Percentiles rank a stretch among this genome's conserved stretches.
phyloP scores from a whole-genome alignment of 495 filamentous ascomycete genomes.

The Penicillium bialowiezense region DNA sequence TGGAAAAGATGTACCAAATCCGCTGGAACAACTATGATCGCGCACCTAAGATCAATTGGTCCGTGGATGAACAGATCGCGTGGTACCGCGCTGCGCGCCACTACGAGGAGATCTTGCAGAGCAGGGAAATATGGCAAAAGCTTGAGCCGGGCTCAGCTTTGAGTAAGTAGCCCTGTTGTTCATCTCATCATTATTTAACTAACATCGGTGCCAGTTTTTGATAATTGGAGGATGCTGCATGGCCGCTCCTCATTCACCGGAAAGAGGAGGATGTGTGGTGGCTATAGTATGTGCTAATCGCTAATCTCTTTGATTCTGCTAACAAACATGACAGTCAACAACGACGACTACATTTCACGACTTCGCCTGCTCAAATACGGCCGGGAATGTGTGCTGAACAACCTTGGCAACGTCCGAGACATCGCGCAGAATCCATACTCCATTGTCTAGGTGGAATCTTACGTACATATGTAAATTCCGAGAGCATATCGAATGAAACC shows the following conservation, averaged over 20 bases:
- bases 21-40: slow-evolving; percentile 94
- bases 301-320: not conserved
- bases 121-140: slow-evolving; percentile 69
- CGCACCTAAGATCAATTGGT: slow-evolving; percentile 50
- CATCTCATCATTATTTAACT: not conserved
- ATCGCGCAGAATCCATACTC: not conserved
- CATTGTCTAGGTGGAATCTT: not conserved
- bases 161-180: slow-evolving; percentile 48
- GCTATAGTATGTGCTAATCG: slow-evolving; percentile 62
- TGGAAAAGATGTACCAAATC: slow-evolving; percentile 55
- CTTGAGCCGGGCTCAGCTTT: slow-evolving; percentile 74
- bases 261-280: slow-evolving; percentile 83
- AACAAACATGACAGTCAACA: slow-evolving; percentile 56
- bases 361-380: slow-evolving; percentile 68
- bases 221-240: slow-evolving; percentile 94
- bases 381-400: slow-evolving; percentile 49
- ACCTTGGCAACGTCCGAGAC: slow-evolving; percentile 25
- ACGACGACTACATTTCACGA: slow-evolving; percentile 80
- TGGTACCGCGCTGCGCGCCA: slow-evolving; percentile 78
- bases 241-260: slow-evolving; percentile 79
- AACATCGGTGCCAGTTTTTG: slow-evolving; percentile 62
- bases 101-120: slow-evolving; percentile 59
- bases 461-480: too few relatives aligned
- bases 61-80: slow-evolving; percentile 29
- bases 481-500: too few relatives aligned